phyloP scores from a whole-genome alignment of 352 stramenopile genomes.

The Blastocystis sp. region DNA sequence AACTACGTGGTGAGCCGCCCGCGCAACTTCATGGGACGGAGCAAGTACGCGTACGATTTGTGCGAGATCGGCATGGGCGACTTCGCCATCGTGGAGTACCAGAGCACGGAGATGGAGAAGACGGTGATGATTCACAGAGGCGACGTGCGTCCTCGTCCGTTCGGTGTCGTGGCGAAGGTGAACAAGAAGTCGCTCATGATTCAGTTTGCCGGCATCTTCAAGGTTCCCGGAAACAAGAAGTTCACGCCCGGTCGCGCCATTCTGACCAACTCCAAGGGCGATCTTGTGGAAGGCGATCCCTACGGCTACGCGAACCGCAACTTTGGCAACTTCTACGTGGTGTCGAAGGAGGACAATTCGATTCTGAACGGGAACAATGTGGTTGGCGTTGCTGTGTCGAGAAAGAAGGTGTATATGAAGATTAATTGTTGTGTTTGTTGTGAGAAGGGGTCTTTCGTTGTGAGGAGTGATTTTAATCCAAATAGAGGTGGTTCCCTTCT shows the following conservation, averaged over 20 bases:
- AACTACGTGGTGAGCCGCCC: constrained; percentile 53
- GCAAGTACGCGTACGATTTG: constrained; percentile 58
- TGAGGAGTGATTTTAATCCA: no score
- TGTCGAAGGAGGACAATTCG: constrained; percentile 25
- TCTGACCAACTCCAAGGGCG: constrained; percentile 63
- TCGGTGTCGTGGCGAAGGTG: constrained; percentile 58
- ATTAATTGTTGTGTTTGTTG: constrained; percentile 12
- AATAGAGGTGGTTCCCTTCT: no score
- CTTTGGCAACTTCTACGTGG: constrained; percentile 55
- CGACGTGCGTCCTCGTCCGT: neutral
- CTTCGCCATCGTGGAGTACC: constrained; percentile 58
- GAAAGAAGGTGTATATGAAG: constrained; percentile 65
- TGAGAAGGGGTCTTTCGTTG: no score
- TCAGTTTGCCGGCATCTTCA: constrained; percentile 71
- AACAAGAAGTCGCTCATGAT: constrained; percentile 28
- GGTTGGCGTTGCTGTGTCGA: constrained; percentile 59
- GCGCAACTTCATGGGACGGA: neutral
- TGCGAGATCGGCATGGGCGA: constrained; percentile 48
- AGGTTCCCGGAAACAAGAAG: neutral
- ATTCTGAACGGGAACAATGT: constrained; percentile 35
- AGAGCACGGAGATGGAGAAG: constrained; percentile 13
- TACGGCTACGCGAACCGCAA: constrained; percentile 59
- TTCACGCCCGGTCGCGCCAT: constrained; percentile 56
- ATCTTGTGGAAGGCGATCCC: constrained; percentile 51
- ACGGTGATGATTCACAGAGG: constrained; percentile 58